Evolutionary conservation across 306 rosid species (phyloP), one percentile per base, ranked within the genome.

Genomic region (Malus orientalis): DNA sequence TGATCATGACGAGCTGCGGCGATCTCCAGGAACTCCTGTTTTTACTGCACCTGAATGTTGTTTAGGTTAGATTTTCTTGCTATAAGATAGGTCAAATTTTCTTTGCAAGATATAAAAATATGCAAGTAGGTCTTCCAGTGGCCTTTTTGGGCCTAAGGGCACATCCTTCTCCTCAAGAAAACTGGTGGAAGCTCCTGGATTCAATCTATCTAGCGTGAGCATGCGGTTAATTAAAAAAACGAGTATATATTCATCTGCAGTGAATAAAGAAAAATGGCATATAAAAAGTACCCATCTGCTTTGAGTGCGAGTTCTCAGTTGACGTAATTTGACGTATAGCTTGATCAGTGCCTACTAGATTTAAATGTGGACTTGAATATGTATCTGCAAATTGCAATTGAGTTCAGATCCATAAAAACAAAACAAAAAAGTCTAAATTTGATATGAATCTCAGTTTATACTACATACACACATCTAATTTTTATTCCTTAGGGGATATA

Each of bases 11-110:
- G 90, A 88, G 77, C 97, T 96, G 74, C 97, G 99, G 13, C 90
- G 99, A 45, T 96, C 99, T 76, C 99, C 99, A 8, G 99, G 99
- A 53, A 96, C 99, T 85, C 99, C 99, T 61, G 99, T 96, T 86
- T 96, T 96, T 85, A 96, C 99, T 58, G 99, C 99, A 79, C 98
- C 99, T 25, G 99, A 96, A 80, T 96, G 99, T 74, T 90, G 96
- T 77, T 78, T 92, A 88, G 98, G 99, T 92, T 59, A 73, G 80
- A 32, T 71, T 80, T 29, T 70, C 64, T 71, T 78, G 49, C 55
- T 14, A 32, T 64, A 30, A 30, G 25, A 32, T 32, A 32, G 20
- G 45, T 30, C 91, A 88, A 76, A 36, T 71, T 80, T 51, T 70
- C 72, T 65, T 76, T 57, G 23, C 59, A 25, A 47, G 71, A 38